phyloP scores from a whole-genome alignment of 1,139 yeast species.

The Candida sojae region DNA sequence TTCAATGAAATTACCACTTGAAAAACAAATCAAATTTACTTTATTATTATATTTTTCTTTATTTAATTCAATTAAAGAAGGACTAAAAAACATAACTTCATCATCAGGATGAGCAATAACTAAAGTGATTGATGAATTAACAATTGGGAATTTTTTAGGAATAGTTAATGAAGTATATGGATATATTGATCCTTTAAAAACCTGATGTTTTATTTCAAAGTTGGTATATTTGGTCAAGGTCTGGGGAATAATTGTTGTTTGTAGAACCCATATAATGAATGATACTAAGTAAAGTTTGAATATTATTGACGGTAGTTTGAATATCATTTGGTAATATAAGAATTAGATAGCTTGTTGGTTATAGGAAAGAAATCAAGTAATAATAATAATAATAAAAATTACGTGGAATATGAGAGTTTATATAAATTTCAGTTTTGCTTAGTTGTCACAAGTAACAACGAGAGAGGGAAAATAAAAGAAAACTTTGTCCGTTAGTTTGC shows the following conservation, averaged over 20 bases:
- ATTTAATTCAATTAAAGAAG: conserved; percentile 60
- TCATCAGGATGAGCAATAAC: conserved; percentile 97
- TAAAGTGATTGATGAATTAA: conserved; percentile 44
- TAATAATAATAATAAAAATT: too few species aligned
- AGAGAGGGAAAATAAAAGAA: background rate
- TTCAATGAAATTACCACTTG: conserved; percentile 67
- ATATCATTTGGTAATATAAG: conserved; percentile 10
- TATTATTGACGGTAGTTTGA: conserved; percentile 19
- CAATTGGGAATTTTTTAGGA: conserved; percentile 36
- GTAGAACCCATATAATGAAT: conserved; percentile 38
- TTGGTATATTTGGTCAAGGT: conserved; percentile 29
- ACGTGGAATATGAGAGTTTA: too few species aligned
- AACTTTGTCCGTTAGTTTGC: background rate
- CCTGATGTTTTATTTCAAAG: conserved; percentile 26
- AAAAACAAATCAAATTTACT: conserved; percentile 67
- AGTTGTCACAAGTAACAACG: conserved; percentile 2
- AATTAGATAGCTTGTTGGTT: background rate
- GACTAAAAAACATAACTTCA: conserved; percentile 96
- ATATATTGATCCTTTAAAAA: conserved; percentile 23
- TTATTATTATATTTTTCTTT: conserved; percentile 51
- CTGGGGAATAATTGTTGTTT: conserved; percentile 46
- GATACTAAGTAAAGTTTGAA: conserved; percentile 20
- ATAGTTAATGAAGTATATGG: conserved; percentile 42
- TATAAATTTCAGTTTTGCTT: background rate
- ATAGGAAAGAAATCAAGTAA: background rate